Evolutionary conservation across 257 asterid genomes (phyloP), one percentile per base, ranked within the genome.

Genomic region (Rhazya stricta): DNA sequence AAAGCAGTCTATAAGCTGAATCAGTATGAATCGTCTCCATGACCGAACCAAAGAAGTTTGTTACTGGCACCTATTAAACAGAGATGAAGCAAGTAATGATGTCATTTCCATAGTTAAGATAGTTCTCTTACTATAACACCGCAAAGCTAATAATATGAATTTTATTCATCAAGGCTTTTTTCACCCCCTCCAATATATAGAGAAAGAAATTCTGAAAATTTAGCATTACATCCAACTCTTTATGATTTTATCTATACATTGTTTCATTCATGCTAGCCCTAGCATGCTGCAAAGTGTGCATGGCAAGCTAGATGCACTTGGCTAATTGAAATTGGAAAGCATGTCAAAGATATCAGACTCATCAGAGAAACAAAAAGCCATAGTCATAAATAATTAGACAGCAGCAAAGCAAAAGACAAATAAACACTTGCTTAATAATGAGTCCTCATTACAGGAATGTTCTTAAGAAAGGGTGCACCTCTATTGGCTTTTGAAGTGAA

Each of bases 1-100:
- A 72, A 82, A 86, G 81, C 71, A 86, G 90, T 80, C 74, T 84
- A 81, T 94, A 90, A 41, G 96, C 90, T 56, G 96, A 88, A 84
- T 90, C 94, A 1, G 97, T 91, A 81, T 88, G 96, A 86, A 94
- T 84, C 7, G 90, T 94, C 85, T 94, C 96, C 98, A 91, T 91
- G 75, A 94, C 94, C 46, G 97, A 94, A 78, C 98, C 97, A 74
- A 94, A 94, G 87, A 94, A 94, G 89, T 94, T 94, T 78, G 97
- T 91, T 80, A 91, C 96, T 0, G 97, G 96, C 66, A 93, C 98
- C 98, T 91, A 74, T 57, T 58, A 76, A 74, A 61, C 57, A 75
- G 71, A 73, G 60, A 74, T 45, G 78, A 72, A 41, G 45, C 68
- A 79, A 18, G 74, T 19, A 60, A 37, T 25, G 23, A 36, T 19